Percentiles rank a stretch among this genome's conserved stretches.
Conservation (phyloP, 78 protist genomes). For the Chrysochromulina parva region DNA sequence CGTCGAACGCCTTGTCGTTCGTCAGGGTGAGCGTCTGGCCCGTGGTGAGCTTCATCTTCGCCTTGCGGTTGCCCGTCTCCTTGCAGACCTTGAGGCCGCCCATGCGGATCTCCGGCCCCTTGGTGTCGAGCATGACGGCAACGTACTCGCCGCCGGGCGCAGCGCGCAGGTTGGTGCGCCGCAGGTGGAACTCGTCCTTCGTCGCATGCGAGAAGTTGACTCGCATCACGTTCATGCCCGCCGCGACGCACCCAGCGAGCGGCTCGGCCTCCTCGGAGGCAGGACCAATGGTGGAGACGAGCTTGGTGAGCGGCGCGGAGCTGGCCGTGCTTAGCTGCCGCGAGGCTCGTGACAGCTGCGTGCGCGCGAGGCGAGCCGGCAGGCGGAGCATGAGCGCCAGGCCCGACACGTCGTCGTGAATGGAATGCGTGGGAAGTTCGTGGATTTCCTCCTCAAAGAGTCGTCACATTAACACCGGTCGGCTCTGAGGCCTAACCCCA, state of each 20-base stretch:
- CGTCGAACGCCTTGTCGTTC: neutral
- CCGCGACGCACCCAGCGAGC: neutral
- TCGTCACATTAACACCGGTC: too few species aligned
- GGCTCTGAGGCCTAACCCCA: too few species aligned
- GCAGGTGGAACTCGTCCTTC: conserved; percentile 6
- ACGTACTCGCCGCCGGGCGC: conserved; percentile 1
- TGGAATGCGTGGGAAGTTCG: too few species aligned
- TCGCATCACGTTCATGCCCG: conserved; percentile 14
- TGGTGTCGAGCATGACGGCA: conserved; percentile 13
- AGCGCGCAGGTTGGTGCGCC: neutral
- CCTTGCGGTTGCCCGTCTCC: conserved; percentile 5
- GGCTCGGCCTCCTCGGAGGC: neutral
- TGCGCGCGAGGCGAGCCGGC: too few species aligned
- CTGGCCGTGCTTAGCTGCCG: too few species aligned
- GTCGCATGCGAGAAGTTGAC: conserved; percentile 30
- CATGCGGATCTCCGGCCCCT: conserved; percentile 21
- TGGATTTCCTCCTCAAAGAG: too few species aligned
- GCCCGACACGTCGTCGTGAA: too few species aligned
- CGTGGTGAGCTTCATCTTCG: neutral
- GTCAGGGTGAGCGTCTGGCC: neutral
- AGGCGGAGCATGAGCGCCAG: too few species aligned
- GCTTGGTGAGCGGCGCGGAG: neutral
- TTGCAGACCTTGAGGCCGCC: conserved; percentile 9
- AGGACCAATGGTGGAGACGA: conserved; percentile 19
- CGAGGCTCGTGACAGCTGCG: too few species aligned